Conservation (phyloP, 805 yeast species). For the Yamadazyma paraphyllophila region DNA sequence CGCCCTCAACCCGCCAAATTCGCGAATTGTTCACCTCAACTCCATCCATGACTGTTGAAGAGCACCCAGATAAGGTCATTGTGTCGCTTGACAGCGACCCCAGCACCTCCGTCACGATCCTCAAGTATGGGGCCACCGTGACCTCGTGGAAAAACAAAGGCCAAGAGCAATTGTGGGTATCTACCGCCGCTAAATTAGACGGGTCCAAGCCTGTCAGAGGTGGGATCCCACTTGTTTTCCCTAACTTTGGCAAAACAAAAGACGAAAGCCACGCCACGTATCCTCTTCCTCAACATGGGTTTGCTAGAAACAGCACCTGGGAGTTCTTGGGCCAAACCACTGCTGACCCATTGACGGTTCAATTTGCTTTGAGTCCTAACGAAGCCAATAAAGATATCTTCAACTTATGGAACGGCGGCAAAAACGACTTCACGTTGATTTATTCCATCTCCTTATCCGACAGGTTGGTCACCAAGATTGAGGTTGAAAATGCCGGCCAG, state of each 20-base stretch:
- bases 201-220: conserved; percentile 96
- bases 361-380: conserved; percentile 90
- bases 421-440: conserved; percentile 73
- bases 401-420: conserved; percentile 51
- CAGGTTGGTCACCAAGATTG: conserved; percentile 64
- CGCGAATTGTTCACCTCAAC: too few relatives aligned
- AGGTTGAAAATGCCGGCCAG: conserved; percentile 68
- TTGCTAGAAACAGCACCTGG: conserved; percentile 90
- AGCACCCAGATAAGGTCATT: conserved; percentile 59
- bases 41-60: conserved; percentile 56
- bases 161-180: conserved; percentile 80
- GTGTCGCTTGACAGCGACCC: conserved; percentile 54
- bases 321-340: conserved; percentile 87
- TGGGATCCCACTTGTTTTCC: conserved; percentile 95
- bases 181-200: conserved; percentile 76
- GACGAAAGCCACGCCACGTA: conserved; percentile 53
- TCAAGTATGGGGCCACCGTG: conserved; percentile 87
- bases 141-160: conserved; percentile 73
- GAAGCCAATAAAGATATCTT: conserved; percentile 61
- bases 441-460: conserved; percentile 64
- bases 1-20: too few relatives aligned
- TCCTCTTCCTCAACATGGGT: conserved; percentile 90
- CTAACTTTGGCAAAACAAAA: conserved; percentile 76
- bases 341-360: conserved; percentile 70
- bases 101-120: conserved; percentile 59